These are phyloP conservation scores for Lentinula sp. DNA, from an alignment of 768 basidiomycete genomes.

Conservation along the genomic window DNA sequence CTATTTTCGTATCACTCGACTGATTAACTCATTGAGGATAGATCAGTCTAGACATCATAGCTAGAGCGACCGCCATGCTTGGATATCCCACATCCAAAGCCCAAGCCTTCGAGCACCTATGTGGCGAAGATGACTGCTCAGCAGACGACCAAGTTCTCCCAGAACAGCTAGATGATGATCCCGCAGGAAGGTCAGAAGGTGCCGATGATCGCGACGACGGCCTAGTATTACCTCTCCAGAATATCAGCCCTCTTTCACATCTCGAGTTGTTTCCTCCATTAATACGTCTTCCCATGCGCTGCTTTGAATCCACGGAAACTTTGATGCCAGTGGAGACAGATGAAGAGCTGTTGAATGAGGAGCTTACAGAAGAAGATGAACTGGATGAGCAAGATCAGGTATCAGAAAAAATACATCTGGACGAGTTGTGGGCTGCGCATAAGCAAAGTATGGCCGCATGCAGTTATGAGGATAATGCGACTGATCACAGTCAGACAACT, in stretches of 20 bases:
- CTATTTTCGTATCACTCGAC: background rate
- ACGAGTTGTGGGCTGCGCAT: background rate
- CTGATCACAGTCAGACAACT: no score
- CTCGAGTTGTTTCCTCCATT: background rate
- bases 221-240: background rate
- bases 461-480: background rate
- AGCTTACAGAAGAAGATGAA: conserved; percentile 1
- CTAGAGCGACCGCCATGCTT: background rate
- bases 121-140: background rate
- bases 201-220: background rate
- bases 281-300: background rate
- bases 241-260: background rate
- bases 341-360: background rate
- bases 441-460: background rate
- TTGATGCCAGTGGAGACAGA: background rate
- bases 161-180: background rate
- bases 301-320: background rate
- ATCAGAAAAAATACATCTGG: background rate
- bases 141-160: background rate
- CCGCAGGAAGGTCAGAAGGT: background rate
- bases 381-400: background rate
- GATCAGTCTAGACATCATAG: background rate
- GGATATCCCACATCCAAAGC: background rate
- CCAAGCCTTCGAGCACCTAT: background rate
- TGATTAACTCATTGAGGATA: background rate